These are phyloP conservation scores for Amphicarpaea edgeworthii DNA, from an alignment of 306 rosid genomes.

Conservation along the genomic window DNA sequence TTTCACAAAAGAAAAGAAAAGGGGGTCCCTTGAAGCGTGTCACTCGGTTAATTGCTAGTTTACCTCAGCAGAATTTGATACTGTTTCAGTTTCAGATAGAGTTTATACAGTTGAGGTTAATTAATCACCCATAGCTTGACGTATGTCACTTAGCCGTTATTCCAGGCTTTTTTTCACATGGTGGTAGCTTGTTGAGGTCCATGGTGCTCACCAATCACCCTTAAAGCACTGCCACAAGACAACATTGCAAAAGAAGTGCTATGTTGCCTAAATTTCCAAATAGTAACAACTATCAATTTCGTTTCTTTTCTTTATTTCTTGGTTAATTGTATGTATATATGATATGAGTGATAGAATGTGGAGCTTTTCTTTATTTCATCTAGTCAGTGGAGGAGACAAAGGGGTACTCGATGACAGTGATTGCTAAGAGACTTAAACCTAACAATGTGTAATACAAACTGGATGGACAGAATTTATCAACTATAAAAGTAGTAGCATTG, in stretches of 20 bases:
- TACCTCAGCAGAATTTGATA: slow-evolving; percentile 62
- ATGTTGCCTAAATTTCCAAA: slow-evolving; percentile 13
- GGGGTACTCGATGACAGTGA: slow-evolving; percentile 46
- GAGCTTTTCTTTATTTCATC: slow-evolving; percentile 45
- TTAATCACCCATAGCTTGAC: slow-evolving; percentile 36
- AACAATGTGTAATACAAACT: slow-evolving; percentile 45
- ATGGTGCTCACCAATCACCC: slow-evolving; percentile 35
- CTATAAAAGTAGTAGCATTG: slow-evolving; percentile 40
- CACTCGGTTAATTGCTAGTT: slow-evolving; percentile 48
- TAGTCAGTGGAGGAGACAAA: slow-evolving; percentile 47
- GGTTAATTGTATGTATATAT: slow-evolving; percentile 42
- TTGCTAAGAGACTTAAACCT: slow-evolving; percentile 48
- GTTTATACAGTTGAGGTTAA: slow-evolving; percentile 45
- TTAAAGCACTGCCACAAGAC: slow-evolving; percentile 5
- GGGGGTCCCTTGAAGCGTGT: slow-evolving; percentile 39
- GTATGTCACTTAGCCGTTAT: slow-evolving; percentile 49
- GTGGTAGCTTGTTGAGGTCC: slow-evolving; percentile 24
- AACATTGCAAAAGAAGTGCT: slow-evolving; percentile 37
- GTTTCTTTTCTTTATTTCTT: background rate
- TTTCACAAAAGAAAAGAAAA: slow-evolving; percentile 46
- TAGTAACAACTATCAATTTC: background rate
- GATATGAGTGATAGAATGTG: slow-evolving; percentile 27
- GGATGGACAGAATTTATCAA: slow-evolving; percentile 49
- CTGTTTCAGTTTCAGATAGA: slow-evolving; percentile 57
- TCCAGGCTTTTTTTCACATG: slow-evolving; percentile 44